Evolutionary conservation across 129 eudicot genomes (phyloP).

Genomic region (Flaveria ramosissima): DNA sequence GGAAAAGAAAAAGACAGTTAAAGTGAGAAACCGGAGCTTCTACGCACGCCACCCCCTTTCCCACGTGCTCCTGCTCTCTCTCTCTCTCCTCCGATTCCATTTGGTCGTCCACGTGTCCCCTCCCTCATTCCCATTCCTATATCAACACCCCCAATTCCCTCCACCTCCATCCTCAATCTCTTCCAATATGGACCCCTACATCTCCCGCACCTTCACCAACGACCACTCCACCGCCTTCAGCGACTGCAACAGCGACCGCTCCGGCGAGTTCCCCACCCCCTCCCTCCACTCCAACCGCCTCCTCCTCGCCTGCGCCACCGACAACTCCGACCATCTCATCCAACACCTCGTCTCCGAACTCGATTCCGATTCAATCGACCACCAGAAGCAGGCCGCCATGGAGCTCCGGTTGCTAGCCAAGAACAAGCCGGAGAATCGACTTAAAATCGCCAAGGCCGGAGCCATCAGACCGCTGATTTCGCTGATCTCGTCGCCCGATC

Average conservation of each 20-base stretch:
- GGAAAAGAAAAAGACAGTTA: slow-evolving; percentile 33
- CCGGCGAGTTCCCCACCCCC: slow-evolving; percentile 72
- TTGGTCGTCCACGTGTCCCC: slow-evolving; percentile 67
- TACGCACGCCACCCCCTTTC: slow-evolving; percentile 63
- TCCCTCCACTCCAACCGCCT: slow-evolving; percentile 52
- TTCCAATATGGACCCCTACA: slow-evolving; percentile 47
- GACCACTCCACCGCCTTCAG: slow-evolving; percentile 71
- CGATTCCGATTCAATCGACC: slow-evolving; percentile 50
- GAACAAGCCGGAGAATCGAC: slow-evolving; percentile 77
- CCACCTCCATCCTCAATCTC: not conserved
- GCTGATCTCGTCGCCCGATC: slow-evolving; percentile 47
- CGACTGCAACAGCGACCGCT: slow-evolving; percentile 90
- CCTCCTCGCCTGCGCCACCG: slow-evolving; percentile 52
- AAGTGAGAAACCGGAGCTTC: slow-evolving; percentile 47
- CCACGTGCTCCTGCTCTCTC: slow-evolving; percentile 60
- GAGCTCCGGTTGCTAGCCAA: slow-evolving; percentile 73
- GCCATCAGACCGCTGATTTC: slow-evolving; percentile 71
- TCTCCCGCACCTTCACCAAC: slow-evolving; percentile 54
- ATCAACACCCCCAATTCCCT: not conserved
- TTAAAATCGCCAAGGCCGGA: slow-evolving; percentile 69
- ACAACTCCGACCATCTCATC: slow-evolving; percentile 62
- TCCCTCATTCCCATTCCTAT: not conserved
- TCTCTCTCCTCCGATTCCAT: slow-evolving; percentile 40
- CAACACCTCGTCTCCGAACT: slow-evolving; percentile 59
- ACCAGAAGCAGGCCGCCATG: slow-evolving; percentile 76